Base-by-base conservation (phyloP, 1,139 yeast genomes). In the Suhomyces bokatorum region DNA sequence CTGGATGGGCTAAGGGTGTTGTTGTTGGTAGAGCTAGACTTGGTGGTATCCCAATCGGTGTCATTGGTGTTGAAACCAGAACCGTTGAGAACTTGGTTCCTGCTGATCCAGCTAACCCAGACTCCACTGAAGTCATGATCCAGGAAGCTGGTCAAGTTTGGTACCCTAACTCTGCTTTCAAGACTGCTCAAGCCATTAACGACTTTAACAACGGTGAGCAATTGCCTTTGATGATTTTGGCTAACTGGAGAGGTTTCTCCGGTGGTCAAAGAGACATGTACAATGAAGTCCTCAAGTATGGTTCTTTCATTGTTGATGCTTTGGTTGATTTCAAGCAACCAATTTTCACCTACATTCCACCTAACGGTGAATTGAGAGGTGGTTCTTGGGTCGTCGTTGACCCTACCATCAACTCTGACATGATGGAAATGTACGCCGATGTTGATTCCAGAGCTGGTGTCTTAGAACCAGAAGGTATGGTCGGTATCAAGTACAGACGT, bases 251-350 rank as follows among this genome's bases (percentile, higher is more conserved):
- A 83, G 99, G 99, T 63, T 93, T 93, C 82, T 90, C 97, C 54
- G 99, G 99, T 77, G 99, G 99, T 69, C 99, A 95, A 77, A 87
- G 97, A 67, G 99, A 93, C 70, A 93, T 93, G 99, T 95, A 87
- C 80, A 89, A 91, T 62, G 99, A 93, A 73, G 96, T 93, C 42
- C 83, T 93, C 73, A 93, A 93, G 70, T 93, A 88, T 64, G 99
- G 99, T 64, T 84, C 98, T 4, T 90, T 78, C 69, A 93, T 93
- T 70, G 99, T 93, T 53, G 99, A 93, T 66, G 97, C 99, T 11
- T 78, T 93, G 53, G 96, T 90, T 57, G 97, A 85, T 59, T 93
- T 85, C 80, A 89, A 89, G 67, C 99, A 91, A 70, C 99, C 99
- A 49, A 87, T 93, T 54, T 85, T 93, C 74, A 89, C 95, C 29